These are phyloP conservation scores for Hyphopichia homilentoma DNA, from an alignment of 805 yeast species.

Conservation along the genomic window DNA sequence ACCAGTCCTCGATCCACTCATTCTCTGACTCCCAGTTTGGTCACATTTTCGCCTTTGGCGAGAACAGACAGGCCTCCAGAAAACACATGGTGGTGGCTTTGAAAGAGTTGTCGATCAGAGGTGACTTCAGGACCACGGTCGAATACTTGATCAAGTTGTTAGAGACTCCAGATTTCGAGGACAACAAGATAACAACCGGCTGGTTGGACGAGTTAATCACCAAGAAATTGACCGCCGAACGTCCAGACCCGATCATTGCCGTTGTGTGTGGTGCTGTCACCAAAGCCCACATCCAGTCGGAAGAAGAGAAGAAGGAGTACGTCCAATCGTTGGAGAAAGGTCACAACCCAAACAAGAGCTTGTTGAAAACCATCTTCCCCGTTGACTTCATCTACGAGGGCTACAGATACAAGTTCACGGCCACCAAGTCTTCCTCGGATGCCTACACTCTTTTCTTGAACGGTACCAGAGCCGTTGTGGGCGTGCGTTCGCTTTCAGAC, in stretches of 20 bases:
- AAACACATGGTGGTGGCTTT: conserved; percentile 98
- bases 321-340: conserved; percentile 84
- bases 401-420: conserved; percentile 88
- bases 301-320: conserved; percentile 66
- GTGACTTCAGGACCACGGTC: conserved; percentile 97
- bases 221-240: conserved; percentile 91
- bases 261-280: conserved; percentile 97
- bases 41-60: conserved; percentile 98
- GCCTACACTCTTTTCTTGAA: conserved; percentile 86
- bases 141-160: conserved; percentile 92
- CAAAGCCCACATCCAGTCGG: conserved; percentile 82
- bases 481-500: conserved; percentile 85
- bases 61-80: conserved; percentile 95
- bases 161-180: conserved; percentile 96
- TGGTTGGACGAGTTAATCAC: conserved; percentile 97
- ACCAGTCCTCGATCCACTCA: conserved; percentile 95
- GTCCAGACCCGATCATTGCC: conserved; percentile 90
- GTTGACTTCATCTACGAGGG: conserved; percentile 96
- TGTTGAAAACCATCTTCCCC: conserved; percentile 83
- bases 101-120: conserved; percentile 93
- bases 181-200: conserved; percentile 95
- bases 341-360: conserved; percentile 82
- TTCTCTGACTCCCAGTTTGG: conserved; percentile 99
- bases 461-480: conserved; percentile 86
- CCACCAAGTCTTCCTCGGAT: conserved; percentile 86